phyloP scores from a whole-genome alignment of 345 rosid species.

The Brassica cretica region DNA sequence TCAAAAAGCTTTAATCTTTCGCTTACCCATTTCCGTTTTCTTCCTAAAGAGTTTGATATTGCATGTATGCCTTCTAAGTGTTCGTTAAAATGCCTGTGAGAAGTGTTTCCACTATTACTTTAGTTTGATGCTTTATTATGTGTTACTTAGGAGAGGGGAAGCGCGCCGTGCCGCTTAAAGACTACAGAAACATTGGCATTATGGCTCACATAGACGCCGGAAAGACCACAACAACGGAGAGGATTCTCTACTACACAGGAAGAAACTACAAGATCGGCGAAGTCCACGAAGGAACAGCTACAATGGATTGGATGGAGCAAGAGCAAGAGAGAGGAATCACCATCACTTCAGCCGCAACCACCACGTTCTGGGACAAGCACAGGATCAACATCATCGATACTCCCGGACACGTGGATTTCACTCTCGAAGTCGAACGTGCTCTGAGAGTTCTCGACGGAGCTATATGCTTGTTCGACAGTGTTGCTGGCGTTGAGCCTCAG shows the following conservation, averaged over 20 bases:
- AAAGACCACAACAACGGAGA: slow-evolving; percentile 94
- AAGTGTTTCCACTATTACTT: not conserved
- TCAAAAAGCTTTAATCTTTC: not conserved
- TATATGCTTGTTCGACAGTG: slow-evolving; percentile 95
- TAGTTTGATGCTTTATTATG: not conserved
- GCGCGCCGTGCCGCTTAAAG: slow-evolving; percentile 71
- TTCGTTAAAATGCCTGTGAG: slow-evolving; percentile 33
- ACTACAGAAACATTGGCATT: slow-evolving; percentile 91
- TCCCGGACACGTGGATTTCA: slow-evolving; percentile 95
- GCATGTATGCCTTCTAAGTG: slow-evolving; percentile 26
- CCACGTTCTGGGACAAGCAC: slow-evolving; percentile 88
- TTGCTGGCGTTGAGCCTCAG: slow-evolving; percentile 99
- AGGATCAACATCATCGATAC: slow-evolving; percentile 95
- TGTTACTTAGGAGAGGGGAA: slow-evolving; percentile 49
- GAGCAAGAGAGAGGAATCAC: slow-evolving; percentile 99
- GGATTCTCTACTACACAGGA: slow-evolving; percentile 84
- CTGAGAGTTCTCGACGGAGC: slow-evolving; percentile 96
- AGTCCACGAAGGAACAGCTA: slow-evolving; percentile 97
- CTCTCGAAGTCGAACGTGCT: slow-evolving; percentile 96
- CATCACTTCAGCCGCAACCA: slow-evolving; percentile 95
- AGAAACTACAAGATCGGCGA: slow-evolving; percentile 98
- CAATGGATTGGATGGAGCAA: slow-evolving; percentile 99
- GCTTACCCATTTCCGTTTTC: not conserved
- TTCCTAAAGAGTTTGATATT: not conserved
- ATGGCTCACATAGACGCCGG: slow-evolving; percentile 99